Base-by-base conservation (phyloP, 306 rosid species). In the Calophaca sinica region DNA sequence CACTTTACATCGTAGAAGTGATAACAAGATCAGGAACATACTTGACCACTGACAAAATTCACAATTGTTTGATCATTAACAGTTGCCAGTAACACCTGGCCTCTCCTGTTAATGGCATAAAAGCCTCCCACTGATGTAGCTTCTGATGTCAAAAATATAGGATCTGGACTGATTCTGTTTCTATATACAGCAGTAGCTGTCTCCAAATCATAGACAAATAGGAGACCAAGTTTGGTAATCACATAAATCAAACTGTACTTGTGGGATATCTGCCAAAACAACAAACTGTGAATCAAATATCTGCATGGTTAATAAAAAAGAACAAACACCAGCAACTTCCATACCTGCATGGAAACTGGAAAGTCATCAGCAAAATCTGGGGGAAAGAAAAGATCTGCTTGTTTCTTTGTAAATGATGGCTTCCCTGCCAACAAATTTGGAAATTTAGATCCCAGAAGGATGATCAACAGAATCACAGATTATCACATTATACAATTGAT, bases 311-410 rank as follows among this genome's bases (percentile, higher is more conserved):
- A 36, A 55, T 12, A 67, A 50, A 44, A 33, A 74, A 33, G 60
- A 48, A 72, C 68, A 80, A 75, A 75, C 65, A 66, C 10, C 68
- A 70, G 62, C 52, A 32, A 74, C 75, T 74, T 73, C 54, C 2
- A 11, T 81, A 96, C 99, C 99, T 96, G 99, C 98, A 96, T 96
- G 59, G 99, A 81, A 79, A 96, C 99, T 51, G 99, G 99, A 79
- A 96, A 96, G 81, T 96, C 99, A 73, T 96, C 99, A 5, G 91
- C 93, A 86, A 96, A 96, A 88, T 96, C 99, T 15, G 99, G 99
- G 61, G 99, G 99, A 75, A 96, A 96, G 92, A 92, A 96, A 51
- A 96, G 93, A 85, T 92, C 99, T 32, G 99, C 98, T 79, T 96
- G 99, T 82, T 96, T 96, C 93, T 96, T 92, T 6, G 97, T 73